Conservation (phyloP, 1,139 yeast genomes). For the Scheffersomyces stambukii region DNA sequence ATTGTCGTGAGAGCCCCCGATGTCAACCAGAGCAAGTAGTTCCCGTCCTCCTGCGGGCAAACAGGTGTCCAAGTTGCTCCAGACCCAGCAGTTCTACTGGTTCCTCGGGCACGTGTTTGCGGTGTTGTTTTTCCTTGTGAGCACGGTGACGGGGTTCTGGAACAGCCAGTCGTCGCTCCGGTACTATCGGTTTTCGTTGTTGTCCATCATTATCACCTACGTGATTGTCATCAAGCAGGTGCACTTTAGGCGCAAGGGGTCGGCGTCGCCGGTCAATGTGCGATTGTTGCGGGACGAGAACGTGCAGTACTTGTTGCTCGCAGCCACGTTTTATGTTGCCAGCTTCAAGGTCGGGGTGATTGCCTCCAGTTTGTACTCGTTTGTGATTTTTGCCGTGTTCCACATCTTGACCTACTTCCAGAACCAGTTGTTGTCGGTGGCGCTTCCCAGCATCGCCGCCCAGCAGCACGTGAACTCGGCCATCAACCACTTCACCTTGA, state of each 20-base stretch:
- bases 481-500: slow-evolving; percentile 33
- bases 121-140: slow-evolving; percentile 28
- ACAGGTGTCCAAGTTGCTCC: slow-evolving; percentile 16
- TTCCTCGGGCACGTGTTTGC: slow-evolving; percentile 45
- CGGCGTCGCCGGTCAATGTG: slow-evolving; percentile 7
- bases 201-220: slow-evolving; percentile 44
- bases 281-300: slow-evolving; percentile 41
- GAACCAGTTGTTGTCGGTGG: slow-evolving; percentile 19
- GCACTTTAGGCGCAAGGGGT: slow-evolving; percentile 25
- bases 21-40: too few species aligned
- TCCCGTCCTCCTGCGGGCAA: too few species aligned
- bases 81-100: slow-evolving; percentile 52
- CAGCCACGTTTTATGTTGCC: slow-evolving; percentile 30
- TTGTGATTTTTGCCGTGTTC: slow-evolving; percentile 53
- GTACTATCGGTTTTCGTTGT: slow-evolving; percentile 35
- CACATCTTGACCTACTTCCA: slow-evolving; percentile 53
- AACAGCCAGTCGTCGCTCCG: slow-evolving; percentile 19
- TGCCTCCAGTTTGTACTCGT: slow-evolving; percentile 46
- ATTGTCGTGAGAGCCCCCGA: too few species aligned
- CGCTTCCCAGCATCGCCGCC: slow-evolving; percentile 15
- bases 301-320: slow-evolving; percentile 45
- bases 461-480: slow-evolving; percentile 19
- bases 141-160: slow-evolving; percentile 31
- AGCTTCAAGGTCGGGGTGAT: slow-evolving; percentile 29
- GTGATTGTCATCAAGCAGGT: slow-evolving; percentile 46